Evolutionary conservation across 2,329 filamentous ascomycete species (phyloP).

Genomic region (Colletotrichum lini): DNA sequence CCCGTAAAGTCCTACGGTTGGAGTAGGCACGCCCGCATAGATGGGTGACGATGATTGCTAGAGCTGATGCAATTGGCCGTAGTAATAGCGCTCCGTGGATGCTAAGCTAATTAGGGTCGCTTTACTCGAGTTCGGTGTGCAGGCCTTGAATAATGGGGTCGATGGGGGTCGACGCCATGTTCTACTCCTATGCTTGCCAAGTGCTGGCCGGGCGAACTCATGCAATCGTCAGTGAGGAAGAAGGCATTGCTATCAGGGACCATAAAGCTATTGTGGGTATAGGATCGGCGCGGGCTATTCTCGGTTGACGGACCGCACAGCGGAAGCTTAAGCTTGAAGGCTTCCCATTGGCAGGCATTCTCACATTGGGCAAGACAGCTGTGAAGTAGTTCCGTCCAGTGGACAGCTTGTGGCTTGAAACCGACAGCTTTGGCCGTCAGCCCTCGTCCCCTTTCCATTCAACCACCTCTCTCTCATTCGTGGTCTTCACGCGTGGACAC

Average conservation of each 20-base stretch:
- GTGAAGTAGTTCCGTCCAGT: constrained; percentile 3
- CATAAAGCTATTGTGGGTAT: neutral
- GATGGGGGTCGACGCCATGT: neutral
- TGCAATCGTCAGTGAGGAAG: too few species aligned
- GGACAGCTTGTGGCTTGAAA: neutral
- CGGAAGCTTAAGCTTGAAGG: neutral
- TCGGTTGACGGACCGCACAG: neutral
- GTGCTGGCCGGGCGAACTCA: neutral
- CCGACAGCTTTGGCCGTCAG: neutral
- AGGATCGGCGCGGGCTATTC: constrained; percentile 1
- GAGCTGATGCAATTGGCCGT: neutral
- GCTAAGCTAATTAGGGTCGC: neutral
- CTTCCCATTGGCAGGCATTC: neutral
- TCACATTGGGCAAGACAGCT: neutral
- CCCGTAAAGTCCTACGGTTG: neutral
- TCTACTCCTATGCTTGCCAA: too few species aligned
- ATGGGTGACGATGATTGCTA: neutral
- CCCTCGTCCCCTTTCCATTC: neutral
- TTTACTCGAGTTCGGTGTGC: neutral
- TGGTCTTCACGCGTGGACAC: neutral
- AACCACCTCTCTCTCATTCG: neutral
- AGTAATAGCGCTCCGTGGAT: neutral
- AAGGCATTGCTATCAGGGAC: neutral
- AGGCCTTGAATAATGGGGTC: neutral
- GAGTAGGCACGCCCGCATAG: neutral